Evolutionary conservation across 2,329 filamentous ascomycete species (phyloP).

Genomic region (Ophiostoma piceae): DNA sequence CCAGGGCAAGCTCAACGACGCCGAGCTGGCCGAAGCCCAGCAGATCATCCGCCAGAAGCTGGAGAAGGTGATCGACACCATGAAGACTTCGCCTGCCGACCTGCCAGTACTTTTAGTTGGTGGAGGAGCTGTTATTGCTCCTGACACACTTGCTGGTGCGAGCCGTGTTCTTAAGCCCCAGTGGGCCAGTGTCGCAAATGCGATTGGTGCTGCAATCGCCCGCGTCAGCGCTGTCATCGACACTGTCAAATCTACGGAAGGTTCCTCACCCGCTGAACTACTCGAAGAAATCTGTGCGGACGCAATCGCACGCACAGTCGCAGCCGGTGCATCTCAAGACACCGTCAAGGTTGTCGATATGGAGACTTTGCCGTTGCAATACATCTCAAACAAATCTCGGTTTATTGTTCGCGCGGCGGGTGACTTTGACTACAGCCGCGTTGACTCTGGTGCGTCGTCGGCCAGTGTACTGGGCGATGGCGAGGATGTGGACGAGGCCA

Average conservation of each 20-base stretch:
- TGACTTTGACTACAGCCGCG: background rate
- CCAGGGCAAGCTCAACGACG: constrained; percentile 20
- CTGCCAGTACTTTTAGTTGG: constrained; percentile 58
- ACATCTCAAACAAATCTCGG: background rate
- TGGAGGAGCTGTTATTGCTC: constrained; percentile 56
- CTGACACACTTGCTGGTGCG: constrained; percentile 50
- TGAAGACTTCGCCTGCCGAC: constrained; percentile 58
- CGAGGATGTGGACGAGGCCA: background rate
- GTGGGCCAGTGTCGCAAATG: constrained; percentile 58
- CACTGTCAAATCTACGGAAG: constrained; percentile 46
- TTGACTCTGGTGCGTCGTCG: background rate
- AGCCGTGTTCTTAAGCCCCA: constrained; percentile 52
- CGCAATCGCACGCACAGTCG: background rate
- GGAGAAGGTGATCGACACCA: constrained; percentile 53
- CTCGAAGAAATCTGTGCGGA: background rate
- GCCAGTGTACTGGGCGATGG: background rate
- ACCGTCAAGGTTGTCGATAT: background rate
- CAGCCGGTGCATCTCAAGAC: background rate
- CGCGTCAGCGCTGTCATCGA: constrained; percentile 53
- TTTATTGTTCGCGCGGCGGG: background rate
- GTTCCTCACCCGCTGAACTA: constrained; percentile 27
- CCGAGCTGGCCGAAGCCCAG: constrained; percentile 37
- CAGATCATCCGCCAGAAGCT: constrained; percentile 45
- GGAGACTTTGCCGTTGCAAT: background rate
- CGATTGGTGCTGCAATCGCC: constrained; percentile 59